These are phyloP conservation scores for Scleroderma citrinum DNA, from an alignment of 768 basidiomycete species.

Conservation along the genomic window DNA sequence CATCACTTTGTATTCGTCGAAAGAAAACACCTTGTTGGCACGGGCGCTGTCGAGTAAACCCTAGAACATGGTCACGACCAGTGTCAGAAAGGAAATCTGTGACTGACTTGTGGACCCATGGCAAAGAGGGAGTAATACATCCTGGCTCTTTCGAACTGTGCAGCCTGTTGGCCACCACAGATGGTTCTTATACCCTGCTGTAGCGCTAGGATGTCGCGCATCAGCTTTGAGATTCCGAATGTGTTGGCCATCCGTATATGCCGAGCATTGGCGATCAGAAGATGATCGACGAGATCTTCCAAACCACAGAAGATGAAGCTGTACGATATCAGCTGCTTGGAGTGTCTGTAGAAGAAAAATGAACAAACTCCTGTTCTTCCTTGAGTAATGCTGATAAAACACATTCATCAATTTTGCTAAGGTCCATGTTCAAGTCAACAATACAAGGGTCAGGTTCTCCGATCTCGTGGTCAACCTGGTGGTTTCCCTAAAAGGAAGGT, in stretches of 20 bases:
- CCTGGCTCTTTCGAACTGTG: slow-evolving; percentile 72
- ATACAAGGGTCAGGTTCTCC: slow-evolving; percentile 90
- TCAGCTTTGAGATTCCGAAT: slow-evolving; percentile 80
- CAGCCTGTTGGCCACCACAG: slow-evolving; percentile 49
- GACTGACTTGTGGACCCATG: slow-evolving; percentile 62
- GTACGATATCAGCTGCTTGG: slow-evolving; percentile 8
- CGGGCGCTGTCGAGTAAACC: slow-evolving; percentile 73
- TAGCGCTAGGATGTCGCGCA: slow-evolving; percentile 83
- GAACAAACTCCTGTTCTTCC: slow-evolving; percentile 60
- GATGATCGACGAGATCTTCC: slow-evolving; percentile 76
- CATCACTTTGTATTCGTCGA: slow-evolving; percentile 92
- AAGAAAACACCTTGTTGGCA: slow-evolving; percentile 58
- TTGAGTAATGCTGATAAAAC: slow-evolving; percentile 55
- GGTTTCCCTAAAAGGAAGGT: slow-evolving; percentile 61
- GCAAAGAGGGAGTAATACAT: slow-evolving; percentile 79
- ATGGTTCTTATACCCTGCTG: slow-evolving; percentile 87
- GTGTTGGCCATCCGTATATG: slow-evolving; percentile 62
- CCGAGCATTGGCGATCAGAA: slow-evolving; percentile 71
- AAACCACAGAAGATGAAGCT: slow-evolving; percentile 89
- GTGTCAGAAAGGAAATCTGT: not conserved
- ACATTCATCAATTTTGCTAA: slow-evolving; percentile 71
- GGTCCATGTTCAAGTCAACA: slow-evolving; percentile 75
- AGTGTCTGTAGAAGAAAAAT: not conserved
- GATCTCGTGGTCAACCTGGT: slow-evolving; percentile 74
- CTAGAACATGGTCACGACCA: slow-evolving; percentile 33